phyloP scores from a whole-genome alignment of 2,329 filamentous ascomycete genomes.

The Graphiopsis chlorocephala region DNA sequence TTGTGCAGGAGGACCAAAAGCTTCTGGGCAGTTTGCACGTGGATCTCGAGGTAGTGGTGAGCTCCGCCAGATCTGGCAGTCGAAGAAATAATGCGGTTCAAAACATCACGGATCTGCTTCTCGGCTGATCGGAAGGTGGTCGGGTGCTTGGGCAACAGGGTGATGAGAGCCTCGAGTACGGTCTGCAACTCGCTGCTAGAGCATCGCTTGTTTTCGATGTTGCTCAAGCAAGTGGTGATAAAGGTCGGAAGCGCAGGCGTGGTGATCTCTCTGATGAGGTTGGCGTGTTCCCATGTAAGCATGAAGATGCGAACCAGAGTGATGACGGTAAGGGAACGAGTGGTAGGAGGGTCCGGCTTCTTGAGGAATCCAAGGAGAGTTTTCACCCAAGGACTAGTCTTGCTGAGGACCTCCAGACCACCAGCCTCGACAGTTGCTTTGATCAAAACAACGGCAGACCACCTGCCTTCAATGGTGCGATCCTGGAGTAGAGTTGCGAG shows the following conservation, averaged over 20 bases:
- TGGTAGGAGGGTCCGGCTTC: constrained; percentile 73
- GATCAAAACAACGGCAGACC: constrained; percentile 72
- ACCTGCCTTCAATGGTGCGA: constrained; percentile 69
- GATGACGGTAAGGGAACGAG: constrained; percentile 74
- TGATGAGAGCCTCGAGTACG: constrained; percentile 67
- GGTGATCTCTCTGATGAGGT: constrained; percentile 80
- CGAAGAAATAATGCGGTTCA: constrained; percentile 24
- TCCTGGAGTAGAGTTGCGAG: constrained; percentile 76
- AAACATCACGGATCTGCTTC: constrained; percentile 54
- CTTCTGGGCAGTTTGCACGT: constrained; percentile 54
- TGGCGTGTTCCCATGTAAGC: constrained; percentile 77
- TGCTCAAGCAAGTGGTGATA: constrained; percentile 67
- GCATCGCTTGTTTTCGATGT: constrained; percentile 46
- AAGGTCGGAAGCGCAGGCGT: constrained; percentile 77
- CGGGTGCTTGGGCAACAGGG: constrained; percentile 74
- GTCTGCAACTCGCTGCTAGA: constrained; percentile 51
- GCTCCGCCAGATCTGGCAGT: constrained; percentile 38
- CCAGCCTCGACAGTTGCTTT: constrained; percentile 81
- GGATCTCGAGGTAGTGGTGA: constrained; percentile 22
- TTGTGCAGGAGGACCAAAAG: constrained; percentile 71
- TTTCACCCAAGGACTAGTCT: constrained; percentile 71
- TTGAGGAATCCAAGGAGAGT: constrained; percentile 72
- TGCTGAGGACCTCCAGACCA: constrained; percentile 76
- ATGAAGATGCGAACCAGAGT: constrained; percentile 80
- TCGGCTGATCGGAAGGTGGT: constrained; percentile 77